Evolutionary conservation across 305 asterid species (phyloP), one percentile per base, ranked within the genome.

Genomic region (Solanum chacoense): DNA sequence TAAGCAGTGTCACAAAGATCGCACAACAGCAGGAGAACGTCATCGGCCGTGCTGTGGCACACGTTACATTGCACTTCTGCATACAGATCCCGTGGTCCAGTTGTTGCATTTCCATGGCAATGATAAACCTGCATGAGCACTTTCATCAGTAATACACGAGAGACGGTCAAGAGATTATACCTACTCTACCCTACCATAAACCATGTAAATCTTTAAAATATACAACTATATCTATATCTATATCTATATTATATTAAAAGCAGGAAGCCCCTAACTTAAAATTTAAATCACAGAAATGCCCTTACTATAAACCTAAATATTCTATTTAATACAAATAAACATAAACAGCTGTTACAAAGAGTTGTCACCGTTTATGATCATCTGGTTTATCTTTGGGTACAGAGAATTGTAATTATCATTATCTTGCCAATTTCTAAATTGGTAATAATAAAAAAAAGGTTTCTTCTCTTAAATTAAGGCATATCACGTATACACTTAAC

Each of bases 1-100:
- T 94, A 89, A 83, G 94, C 94, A 87, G 92, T 89, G 88, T 95
- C 98, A 69, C 98, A 95, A 80, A 95, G 96, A 89, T 95, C 98
- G 74, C 98, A 95, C 87, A 95, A 87, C 85, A 95, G 95, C 77
- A 95, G 90, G 86, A 93, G 90, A 91, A 90, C 85, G 35, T 95
- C 98, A 88, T 95, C 94, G 10, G 88, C 88, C 8, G 89, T 71
- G 65, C 89, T 89, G 37, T 91, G 90, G 87, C 98, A 95, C 35
- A 92, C 92, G 22, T 90, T 85, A 86, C 98, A 95, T 84, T 90
- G 91, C 20, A 85, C 90, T 89, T 94, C 92, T 26, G 94, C 88
- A 90, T 94, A 93, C 29, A 87, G 93, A 87, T 94, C 93, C 50
- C 86, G 84, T n/a, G 91, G 94, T 71, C 95, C 95, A 24, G 65